Conservation (phyloP, 2,329 filamentous ascomycete species). For the Neocucurbitaria cava region DNA sequence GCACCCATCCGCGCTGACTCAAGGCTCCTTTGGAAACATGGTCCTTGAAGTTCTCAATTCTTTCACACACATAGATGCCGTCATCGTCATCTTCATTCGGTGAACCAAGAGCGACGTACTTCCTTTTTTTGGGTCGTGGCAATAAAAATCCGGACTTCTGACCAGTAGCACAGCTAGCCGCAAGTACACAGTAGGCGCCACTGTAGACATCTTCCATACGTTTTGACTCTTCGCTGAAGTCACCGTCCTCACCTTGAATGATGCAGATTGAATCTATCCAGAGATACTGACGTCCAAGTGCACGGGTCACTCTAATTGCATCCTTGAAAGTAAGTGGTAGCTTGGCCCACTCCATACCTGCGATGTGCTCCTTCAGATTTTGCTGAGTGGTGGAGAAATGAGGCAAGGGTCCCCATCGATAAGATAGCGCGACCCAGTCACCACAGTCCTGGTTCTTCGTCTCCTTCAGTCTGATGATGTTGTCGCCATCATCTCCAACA, state of each 20-base stretch:
- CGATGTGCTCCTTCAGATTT: not conserved
- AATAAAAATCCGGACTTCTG: conserved; percentile 22
- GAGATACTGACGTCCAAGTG: conserved; percentile 22
- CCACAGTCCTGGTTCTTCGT: not conserved
- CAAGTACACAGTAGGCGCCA: conserved; percentile 29
- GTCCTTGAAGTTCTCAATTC: conserved; percentile 29
- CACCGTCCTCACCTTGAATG: conserved; percentile 26
- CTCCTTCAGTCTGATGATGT: conserved; percentile 1
- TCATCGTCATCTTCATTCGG: not conserved
- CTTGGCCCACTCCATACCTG: not conserved
- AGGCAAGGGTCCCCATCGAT: conserved; percentile 17
- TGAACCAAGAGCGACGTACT: not conserved
- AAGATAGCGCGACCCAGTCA: conserved; percentile 25
- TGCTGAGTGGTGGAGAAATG: conserved; percentile 10
- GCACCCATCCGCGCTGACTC: conserved; percentile 33
- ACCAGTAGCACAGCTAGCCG: conserved; percentile 19
- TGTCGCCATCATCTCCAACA: conserved; percentile 4
- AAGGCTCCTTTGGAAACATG: conserved; percentile 26
- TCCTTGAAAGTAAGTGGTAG: conserved; percentile 29
- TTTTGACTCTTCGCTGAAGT: conserved; percentile 27
- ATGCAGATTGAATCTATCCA: conserved; percentile 42
- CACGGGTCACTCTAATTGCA: conserved; percentile 24
- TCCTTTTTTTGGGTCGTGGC: not conserved
- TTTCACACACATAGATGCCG: conserved; percentile 20
- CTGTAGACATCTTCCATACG: conserved; percentile 34